Percentiles rank a stretch among this genome's conserved stretches.
These are phyloP conservation scores for Mortierella sp. DNA, from an alignment of 371 early-diverging fungal genomes.

Conservation along the genomic window DNA sequence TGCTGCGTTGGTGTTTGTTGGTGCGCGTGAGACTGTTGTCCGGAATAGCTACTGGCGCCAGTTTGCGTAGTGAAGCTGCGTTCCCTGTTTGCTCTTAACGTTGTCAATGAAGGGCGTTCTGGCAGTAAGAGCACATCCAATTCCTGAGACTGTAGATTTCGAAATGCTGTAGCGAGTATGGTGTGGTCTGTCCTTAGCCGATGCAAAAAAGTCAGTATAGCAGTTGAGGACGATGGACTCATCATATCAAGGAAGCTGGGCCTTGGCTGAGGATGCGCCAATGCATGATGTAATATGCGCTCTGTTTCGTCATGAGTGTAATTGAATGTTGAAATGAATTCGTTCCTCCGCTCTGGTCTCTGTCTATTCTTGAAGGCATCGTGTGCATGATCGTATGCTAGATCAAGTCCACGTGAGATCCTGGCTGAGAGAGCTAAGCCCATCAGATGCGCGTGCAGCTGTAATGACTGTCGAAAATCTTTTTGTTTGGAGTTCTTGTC, in stretches of 20 bases:
- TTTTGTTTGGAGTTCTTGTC: constrained; percentile 57
- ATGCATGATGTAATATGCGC: constrained; percentile 31
- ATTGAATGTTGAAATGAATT: constrained; percentile 46
- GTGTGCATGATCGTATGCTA: constrained; percentile 53
- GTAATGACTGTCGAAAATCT: constrained; percentile 50
- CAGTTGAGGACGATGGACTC: constrained; percentile 34
- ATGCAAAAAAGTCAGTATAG: constrained; percentile 44
- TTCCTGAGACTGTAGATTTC: constrained; percentile 51
- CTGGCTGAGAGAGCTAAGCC: constrained; percentile 45
- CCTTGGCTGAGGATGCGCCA: constrained; percentile 52
- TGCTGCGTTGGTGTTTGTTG: constrained; percentile 13
- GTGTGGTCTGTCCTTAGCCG: constrained; percentile 43
- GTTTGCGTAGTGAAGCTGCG: constrained; percentile 29
- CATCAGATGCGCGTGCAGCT: constrained; percentile 50
- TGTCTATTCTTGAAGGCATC: constrained; percentile 56
- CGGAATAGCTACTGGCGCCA: constrained; percentile 3
- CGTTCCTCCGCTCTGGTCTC: constrained; percentile 46
- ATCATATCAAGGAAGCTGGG: constrained; percentile 57
- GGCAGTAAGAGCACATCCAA: constrained; percentile 44
- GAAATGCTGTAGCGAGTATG: constrained; percentile 49
- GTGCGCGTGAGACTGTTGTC: constrained; percentile 24
- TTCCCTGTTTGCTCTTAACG: constrained; percentile 28
- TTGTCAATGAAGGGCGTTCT: constrained; percentile 19
- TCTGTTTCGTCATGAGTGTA: constrained; percentile 49
- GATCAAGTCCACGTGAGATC: constrained; percentile 43